Conservation (phyloP, 228 moss, liverwort and hornwort genomes). For the Sphagnum fallax region DNA sequence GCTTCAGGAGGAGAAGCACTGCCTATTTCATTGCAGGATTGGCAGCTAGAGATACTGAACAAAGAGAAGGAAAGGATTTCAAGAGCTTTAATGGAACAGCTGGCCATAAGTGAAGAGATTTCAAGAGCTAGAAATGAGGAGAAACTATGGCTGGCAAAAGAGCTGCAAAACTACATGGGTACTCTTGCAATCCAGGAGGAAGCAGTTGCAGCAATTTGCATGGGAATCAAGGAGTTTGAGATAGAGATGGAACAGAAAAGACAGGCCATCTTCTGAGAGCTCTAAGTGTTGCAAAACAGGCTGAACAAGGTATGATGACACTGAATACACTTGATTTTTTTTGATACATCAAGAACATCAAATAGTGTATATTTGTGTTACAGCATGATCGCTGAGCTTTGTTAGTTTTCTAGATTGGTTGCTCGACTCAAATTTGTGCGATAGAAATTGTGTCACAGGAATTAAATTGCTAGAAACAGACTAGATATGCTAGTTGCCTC, state of each 20-base stretch:
- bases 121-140: constrained; percentile 31
- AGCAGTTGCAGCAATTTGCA: constrained; percentile 36
- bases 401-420: too few species aligned
- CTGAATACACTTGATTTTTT: too few species aligned
- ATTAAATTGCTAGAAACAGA: too few species aligned
- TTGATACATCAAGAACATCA: too few species aligned
- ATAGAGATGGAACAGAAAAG: constrained; percentile 37
- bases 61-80: constrained; percentile 36
- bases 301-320: too few species aligned
- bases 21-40: constrained; percentile 39
- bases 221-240: constrained; percentile 46
- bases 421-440: too few species aligned
- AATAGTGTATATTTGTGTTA: too few species aligned
- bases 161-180: constrained; percentile 31
- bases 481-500: too few species aligned
- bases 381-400: too few species aligned
- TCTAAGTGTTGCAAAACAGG: too few species aligned
- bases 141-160: constrained; percentile 33
- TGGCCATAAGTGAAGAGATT: constrained; percentile 35
- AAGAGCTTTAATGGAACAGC: constrained; percentile 43
- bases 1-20: constrained; percentile 5
- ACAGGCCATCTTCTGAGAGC: background rate
- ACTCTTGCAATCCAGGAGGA: constrained; percentile 43
- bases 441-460: too few species aligned
- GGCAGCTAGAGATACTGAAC: constrained; percentile 27